Percentiles rank a stretch among this genome's conserved stretches.
Conservation (phyloP, 257 asterid species). For the Coffea eugenioides region DNA sequence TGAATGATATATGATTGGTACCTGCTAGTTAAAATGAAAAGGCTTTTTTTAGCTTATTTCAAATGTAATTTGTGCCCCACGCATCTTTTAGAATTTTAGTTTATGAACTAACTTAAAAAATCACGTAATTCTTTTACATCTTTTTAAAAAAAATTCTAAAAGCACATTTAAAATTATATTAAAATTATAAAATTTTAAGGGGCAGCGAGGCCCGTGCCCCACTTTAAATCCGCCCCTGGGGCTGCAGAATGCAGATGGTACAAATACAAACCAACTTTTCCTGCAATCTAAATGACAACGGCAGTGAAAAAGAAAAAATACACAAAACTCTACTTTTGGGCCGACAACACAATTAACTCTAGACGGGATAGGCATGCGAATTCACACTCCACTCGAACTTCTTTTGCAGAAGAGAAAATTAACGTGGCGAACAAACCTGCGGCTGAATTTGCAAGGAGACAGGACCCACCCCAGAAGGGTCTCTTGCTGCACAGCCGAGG, state of each 20-base stretch:
- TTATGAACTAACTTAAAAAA: too few relatives aligned
- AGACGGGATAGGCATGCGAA: background rate
- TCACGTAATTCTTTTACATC: too few relatives aligned
- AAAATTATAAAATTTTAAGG: too few relatives aligned
- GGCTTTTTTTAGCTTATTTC: too few relatives aligned
- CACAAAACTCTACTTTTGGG: background rate
- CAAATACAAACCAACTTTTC: background rate
- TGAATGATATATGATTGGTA: too few relatives aligned
- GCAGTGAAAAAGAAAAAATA: background rate
- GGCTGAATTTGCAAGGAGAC: constrained; percentile 69
- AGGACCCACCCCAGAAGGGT: constrained; percentile 73
- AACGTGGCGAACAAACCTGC: constrained; percentile 44
- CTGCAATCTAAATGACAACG: background rate
- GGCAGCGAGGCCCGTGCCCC: too few relatives aligned
- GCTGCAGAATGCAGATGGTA: background rate
- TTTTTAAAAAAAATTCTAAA: too few relatives aligned
- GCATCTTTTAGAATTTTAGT: too few relatives aligned
- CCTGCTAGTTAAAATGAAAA: too few relatives aligned
- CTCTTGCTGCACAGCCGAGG: constrained; percentile 84
- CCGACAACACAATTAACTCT: background rate
- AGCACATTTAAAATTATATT: too few relatives aligned
- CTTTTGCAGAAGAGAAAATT: background rate
- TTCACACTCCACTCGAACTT: background rate
- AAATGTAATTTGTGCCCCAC: too few relatives aligned
- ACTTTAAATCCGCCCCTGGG: too few relatives aligned